A percentile compares a stretch with the other conserved stretches of the same genome.
These are phyloP conservation scores for Drechslerella stenobrocha DNA, from an alignment of 2,329 filamentous ascomycete genomes.

Conservation along the genomic window DNA sequence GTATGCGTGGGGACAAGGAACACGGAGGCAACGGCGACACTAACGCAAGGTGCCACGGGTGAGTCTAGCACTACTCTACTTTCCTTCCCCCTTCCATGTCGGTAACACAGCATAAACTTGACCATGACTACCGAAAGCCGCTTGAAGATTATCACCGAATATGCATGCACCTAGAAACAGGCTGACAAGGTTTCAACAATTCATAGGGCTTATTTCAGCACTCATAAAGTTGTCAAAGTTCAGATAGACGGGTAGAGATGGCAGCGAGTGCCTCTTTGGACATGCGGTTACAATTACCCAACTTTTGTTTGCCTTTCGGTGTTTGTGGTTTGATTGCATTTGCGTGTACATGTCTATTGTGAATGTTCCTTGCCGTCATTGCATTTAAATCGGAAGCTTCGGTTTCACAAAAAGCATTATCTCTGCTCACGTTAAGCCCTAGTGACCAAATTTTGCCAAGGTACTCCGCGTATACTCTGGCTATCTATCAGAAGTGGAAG, in stretches of 20 bases:
- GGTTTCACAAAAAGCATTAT: too few species aligned
- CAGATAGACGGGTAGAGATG: neutral
- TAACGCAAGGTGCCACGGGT: conserved; percentile 92
- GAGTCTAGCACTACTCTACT: conserved; percentile 55
- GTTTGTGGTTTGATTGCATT: neutral
- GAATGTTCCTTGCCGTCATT: neutral
- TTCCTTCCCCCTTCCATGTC: neutral
- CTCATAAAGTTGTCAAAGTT: conserved; percentile 4
- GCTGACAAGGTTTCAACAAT: too few species aligned
- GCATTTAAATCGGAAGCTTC: too few species aligned
- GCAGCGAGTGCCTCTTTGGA: neutral
- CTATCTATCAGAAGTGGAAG: too few species aligned
- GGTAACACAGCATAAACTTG: too few species aligned
- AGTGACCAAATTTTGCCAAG: too few species aligned
- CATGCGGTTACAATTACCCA: neutral
- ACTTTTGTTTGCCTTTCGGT: neutral
- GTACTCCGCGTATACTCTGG: too few species aligned
- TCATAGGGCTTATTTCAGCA: conserved; percentile 2
- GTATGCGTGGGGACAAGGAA: conserved; percentile 85
- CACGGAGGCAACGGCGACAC: conserved; percentile 80
- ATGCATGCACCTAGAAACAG: too few species aligned
- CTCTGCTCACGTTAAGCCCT: too few species aligned
- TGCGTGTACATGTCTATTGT: neutral
- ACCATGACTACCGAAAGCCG: too few species aligned
- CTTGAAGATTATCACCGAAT: too few species aligned